Evolutionary conservation across 371 early-diverging fungal species (phyloP).

Genomic region (Mortierella sp.): DNA sequence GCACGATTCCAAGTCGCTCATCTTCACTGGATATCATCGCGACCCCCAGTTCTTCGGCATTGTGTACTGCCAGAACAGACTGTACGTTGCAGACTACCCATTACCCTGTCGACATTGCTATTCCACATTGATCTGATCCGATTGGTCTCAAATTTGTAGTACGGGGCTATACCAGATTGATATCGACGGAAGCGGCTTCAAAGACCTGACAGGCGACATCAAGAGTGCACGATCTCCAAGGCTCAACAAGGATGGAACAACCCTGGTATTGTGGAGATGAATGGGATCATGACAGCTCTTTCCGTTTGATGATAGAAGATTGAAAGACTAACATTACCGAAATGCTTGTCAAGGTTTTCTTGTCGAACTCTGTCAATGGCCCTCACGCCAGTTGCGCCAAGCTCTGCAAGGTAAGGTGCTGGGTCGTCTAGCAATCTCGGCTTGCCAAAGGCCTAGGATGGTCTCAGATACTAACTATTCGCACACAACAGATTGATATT

Average conservation of each 20-base stretch:
- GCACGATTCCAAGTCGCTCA: constrained; percentile 51
- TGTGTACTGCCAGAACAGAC: constrained; percentile 65
- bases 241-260: constrained; percentile 51
- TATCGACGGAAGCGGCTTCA: constrained; percentile 51
- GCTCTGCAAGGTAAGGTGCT: constrained; percentile 46
- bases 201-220: constrained; percentile 31
- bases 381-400: constrained; percentile 65
- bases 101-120: not conserved
- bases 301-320: not conserved
- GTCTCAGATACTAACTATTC: no score
- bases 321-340: not conserved
- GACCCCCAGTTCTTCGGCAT: constrained; percentile 60
- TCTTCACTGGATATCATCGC: constrained; percentile 65
- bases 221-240: constrained; percentile 66
- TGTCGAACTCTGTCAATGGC: constrained; percentile 64
- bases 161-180: constrained; percentile 54
- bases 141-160: no score
- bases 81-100: constrained; percentile 22
- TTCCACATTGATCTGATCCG: not conserved
- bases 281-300: not conserved
- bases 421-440: not conserved
- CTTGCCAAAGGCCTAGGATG: no score
- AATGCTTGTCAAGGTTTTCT: constrained; percentile 50
- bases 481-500: constrained; percentile 21
- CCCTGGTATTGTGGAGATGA: constrained; percentile 30